Percentiles rank a stretch among this genome's conserved stretches.
Evolutionary conservation across 2,329 filamentous ascomycete genomes (phyloP).

Genomic region (Claviceps digitariae): DNA sequence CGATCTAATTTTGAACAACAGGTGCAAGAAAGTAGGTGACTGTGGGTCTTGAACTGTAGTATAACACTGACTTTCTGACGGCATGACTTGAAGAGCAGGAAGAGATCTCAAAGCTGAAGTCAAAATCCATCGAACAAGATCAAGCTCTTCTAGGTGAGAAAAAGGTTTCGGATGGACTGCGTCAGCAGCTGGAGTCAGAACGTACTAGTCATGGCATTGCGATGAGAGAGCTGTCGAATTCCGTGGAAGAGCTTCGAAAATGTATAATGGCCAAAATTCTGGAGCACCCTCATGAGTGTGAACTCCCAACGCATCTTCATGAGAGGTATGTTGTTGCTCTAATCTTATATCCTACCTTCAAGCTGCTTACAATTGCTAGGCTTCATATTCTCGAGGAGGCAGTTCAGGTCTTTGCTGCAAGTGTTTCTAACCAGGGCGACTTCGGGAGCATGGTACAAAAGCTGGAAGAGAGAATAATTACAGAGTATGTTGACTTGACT

Average conservation of each 20-base stretch:
- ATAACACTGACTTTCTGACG: background rate
- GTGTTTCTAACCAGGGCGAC: background rate
- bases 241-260: background rate
- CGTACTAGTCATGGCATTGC: background rate
- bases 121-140: constrained; percentile 11
- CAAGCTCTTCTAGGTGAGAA: constrained; percentile 3
- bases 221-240: background rate
- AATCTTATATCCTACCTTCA: background rate
- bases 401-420: background rate
- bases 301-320: background rate
- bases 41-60: background rate
- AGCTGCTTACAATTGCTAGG: background rate
- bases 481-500: constrained; percentile 1
- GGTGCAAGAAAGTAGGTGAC: constrained; percentile 11
- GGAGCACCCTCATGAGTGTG: background rate
- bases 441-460: background rate
- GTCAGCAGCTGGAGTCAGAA: background rate
- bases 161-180: background rate
- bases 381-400: constrained; percentile 3
- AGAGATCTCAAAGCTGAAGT: constrained; percentile 12
- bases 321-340: background rate
- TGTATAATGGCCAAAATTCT: background rate
- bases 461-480: constrained; percentile 1
- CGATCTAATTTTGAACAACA: constrained; percentile 12
- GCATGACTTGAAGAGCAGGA: constrained; percentile 11